Evolutionary conservation across 2,329 filamentous ascomycete genomes (phyloP).

Genomic region (Penicillium sp.): DNA sequence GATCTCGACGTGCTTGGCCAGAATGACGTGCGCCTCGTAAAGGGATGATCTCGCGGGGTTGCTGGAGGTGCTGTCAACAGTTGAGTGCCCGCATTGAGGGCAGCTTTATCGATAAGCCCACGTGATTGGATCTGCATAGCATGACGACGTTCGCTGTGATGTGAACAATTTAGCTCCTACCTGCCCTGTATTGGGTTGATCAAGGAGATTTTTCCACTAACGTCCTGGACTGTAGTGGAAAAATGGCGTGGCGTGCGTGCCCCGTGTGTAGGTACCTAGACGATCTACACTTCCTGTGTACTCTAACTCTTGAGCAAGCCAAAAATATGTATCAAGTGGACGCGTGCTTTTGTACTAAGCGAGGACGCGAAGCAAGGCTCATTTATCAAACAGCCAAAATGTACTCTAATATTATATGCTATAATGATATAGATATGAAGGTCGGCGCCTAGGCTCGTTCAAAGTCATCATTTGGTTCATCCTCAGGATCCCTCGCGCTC

Average conservation of each 20-base stretch:
- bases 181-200: too few species aligned
- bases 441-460: slow-evolving; percentile 42
- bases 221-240: too few species aligned
- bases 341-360: too few species aligned
- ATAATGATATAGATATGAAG: slow-evolving; percentile 19
- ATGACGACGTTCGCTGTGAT: neutral
- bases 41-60: neutral
- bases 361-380: too few species aligned
- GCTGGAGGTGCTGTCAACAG: slow-evolving; percentile 8
- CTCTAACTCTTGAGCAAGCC: too few species aligned
- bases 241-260: too few species aligned
- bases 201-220: too few species aligned
- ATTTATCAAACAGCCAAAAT: neutral
- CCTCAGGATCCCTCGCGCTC: slow-evolving; percentile 35
- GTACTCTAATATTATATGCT: slow-evolving; percentile 27
- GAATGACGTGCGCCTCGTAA: too few species aligned
- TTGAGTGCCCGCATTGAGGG: neutral
- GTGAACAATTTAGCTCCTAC: neutral
- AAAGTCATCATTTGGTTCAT: slow-evolving; percentile 48
- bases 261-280: too few species aligned
- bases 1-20: neutral
- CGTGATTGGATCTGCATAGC: slow-evolving; percentile 16
- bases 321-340: too few species aligned
- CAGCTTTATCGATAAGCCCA: slow-evolving; percentile 34
- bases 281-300: too few species aligned